Base-by-base conservation (phyloP, 805 yeast species). In the Suhomyces tanzawaensis region DNA sequence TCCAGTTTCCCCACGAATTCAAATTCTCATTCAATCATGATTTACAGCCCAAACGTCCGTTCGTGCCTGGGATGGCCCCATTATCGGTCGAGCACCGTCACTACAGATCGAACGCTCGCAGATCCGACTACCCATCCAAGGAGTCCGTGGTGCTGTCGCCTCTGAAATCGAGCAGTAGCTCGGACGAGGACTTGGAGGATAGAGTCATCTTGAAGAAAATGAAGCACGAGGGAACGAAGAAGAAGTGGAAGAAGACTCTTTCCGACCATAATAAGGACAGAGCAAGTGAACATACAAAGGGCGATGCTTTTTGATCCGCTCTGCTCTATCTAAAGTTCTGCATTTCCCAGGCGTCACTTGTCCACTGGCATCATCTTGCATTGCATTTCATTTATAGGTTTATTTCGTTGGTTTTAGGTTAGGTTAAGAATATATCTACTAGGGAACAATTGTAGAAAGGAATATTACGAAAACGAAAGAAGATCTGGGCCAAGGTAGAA, bases 51-150 rank as follows among this genome's bases (percentile, higher is more conserved):
- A 51, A 47, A 15, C 42, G 53, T 29, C 57, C 57, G 4, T 66
- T 69, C 39, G 53, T 49, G 22, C 58, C 69, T 12, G 53, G 69
- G 17, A 53, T 61, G 32, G 64, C 73, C 4, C 69, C 72, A 8
- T 48, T 67, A 25, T 64, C 72, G 2, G 66, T 69, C 7, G 56
- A 54, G n/a, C 66, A 64, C 45, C 39, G 18, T 7, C 35, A 30
- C 15, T 25, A 26, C 16, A 15, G 36, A 14, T 16, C 29, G 11
- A 4, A 24, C 6, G 3, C 18, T 15, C 11, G 33, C 5, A 30
- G 19, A 13, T 7, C 33, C 16, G 33, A 30, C 7, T 29, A 26
- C 15, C 15, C 19, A 4, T 24, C 27, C 14, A 31, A 19, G 16
- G 22, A 44, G 29, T 27, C 34, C 35, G n/a, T 42, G 39, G 29